Conservation (phyloP, 2,329 filamentous ascomycete genomes). For the Atkinsonella texensis region DNA sequence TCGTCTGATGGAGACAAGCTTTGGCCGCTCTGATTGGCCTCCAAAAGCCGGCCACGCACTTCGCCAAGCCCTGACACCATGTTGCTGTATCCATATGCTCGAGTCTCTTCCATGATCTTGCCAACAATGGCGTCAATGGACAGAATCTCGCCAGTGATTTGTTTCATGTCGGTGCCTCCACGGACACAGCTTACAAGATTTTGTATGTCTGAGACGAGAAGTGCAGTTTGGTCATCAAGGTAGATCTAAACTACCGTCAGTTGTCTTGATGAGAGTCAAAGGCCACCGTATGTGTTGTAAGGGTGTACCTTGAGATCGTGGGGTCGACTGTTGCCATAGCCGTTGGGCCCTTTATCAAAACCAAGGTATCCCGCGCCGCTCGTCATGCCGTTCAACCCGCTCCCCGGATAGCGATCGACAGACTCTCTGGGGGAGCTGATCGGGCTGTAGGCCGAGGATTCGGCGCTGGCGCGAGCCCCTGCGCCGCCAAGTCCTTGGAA, state of each 20-base stretch:
- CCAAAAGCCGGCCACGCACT: conserved; percentile 53
- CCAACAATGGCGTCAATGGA: conserved; percentile 60
- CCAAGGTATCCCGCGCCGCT: conserved; percentile 26
- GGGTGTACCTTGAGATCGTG: conserved; percentile 37
- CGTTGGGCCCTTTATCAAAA: conserved; percentile 27
- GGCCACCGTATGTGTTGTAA: conserved; percentile 9
- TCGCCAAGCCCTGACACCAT: conserved; percentile 45
- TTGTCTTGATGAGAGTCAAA: conserved; percentile 5
- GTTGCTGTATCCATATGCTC: conserved; percentile 40
- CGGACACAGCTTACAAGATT: conserved; percentile 65
- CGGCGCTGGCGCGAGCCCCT: conserved; percentile 44
- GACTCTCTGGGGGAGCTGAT: conserved; percentile 56
- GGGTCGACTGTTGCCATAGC: conserved; percentile 28
- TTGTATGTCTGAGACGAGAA: conserved; percentile 70
- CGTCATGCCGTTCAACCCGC: conserved; percentile 20
- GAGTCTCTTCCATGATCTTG: conserved; percentile 55
- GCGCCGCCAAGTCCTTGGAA: conserved; percentile 46
- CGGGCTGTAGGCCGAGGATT: conserved; percentile 66
- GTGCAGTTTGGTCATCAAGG: conserved; percentile 70
- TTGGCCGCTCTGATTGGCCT: conserved; percentile 48
- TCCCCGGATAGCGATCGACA: conserved; percentile 27
- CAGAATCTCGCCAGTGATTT: conserved; percentile 57
- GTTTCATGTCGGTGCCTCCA: conserved; percentile 47
- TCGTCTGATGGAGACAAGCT: conserved; percentile 41
- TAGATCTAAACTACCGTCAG: conserved; percentile 43